Evolutionary conservation across 2,329 filamentous ascomycete genomes (phyloP).

Genomic region (Colletotrichum sp.): DNA sequence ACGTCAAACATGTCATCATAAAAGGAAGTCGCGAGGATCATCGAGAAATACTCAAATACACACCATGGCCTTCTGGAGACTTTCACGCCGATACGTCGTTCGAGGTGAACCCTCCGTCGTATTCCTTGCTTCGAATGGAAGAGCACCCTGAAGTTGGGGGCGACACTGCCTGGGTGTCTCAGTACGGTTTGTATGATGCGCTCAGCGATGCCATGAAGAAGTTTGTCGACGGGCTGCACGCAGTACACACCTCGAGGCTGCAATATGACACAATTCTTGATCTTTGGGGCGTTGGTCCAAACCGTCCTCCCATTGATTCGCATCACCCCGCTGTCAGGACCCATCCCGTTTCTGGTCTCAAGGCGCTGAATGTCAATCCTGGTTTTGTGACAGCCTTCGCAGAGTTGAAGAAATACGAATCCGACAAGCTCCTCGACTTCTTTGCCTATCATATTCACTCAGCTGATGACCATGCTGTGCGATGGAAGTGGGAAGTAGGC

Average conservation of each 20-base stretch:
- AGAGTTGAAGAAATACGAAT: slow-evolving; percentile 54
- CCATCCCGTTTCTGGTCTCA: slow-evolving; percentile 52
- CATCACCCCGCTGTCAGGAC: slow-evolving; percentile 54
- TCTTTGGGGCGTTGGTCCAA: slow-evolving; percentile 44
- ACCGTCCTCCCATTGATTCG: slow-evolving; percentile 49
- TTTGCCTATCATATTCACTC: slow-evolving; percentile 51
- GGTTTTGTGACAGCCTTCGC: slow-evolving; percentile 53
- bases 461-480: slow-evolving; percentile 53
- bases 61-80: slow-evolving; percentile 50
- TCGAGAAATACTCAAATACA: slow-evolving; percentile 49
- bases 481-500: slow-evolving; percentile 55
- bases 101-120: slow-evolving; percentile 55
- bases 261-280: slow-evolving; percentile 54
- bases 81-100: slow-evolving; percentile 57
- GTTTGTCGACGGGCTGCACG: slow-evolving; percentile 48
- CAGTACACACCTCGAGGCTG: slow-evolving; percentile 49
- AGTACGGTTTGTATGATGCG: slow-evolving; percentile 49
- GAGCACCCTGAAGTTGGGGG: slow-evolving; percentile 52
- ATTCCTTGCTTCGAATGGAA: slow-evolving; percentile 56
- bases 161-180: slow-evolving; percentile 53
- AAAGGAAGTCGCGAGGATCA: slow-evolving; percentile 49
- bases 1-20: slow-evolving; percentile 47
- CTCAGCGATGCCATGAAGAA: slow-evolving; percentile 46
- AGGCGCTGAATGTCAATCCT: slow-evolving; percentile 50
- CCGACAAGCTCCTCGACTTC: slow-evolving; percentile 51